Evolutionary conservation across 225 moss, liverwort and hornwort genomes (phyloP).

Genomic region (Pseudisothecium myosuroides): DNA sequence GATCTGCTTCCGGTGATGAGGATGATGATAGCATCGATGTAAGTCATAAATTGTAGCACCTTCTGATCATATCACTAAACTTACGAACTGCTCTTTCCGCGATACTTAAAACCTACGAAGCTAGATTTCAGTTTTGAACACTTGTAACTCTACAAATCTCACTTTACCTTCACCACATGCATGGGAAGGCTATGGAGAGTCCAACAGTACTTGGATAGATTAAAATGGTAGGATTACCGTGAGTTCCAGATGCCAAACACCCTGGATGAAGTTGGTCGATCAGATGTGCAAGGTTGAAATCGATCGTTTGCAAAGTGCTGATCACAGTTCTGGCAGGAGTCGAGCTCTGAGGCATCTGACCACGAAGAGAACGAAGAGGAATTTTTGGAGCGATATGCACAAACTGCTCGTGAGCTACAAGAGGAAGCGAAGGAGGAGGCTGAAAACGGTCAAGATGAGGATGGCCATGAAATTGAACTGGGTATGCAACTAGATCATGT

Average conservation of each 20-base stretch:
- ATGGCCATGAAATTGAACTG: conserved; percentile 75
- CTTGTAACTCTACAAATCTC: neutral
- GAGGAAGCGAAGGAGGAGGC: conserved; percentile 59
- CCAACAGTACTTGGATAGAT: neutral
- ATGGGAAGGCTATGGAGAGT: neutral
- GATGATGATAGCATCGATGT: conserved; percentile 29
- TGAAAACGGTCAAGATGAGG: conserved; percentile 79
- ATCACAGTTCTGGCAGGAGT: conserved; percentile 18
- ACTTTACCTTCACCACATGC: no score
- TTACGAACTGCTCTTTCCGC: neutral
- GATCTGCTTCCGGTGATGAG: conserved; percentile 20
- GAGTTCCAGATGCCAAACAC: neutral
- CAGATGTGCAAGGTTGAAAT: neutral
- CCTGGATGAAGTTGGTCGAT: neutral
- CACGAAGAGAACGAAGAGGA: conserved; percentile 70
- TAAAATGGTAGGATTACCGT: no score
- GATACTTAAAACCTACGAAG: neutral
- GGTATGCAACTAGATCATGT: conserved; percentile 11
- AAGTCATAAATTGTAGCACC: neutral
- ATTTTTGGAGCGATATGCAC: conserved; percentile 56
- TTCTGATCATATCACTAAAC: neutral
- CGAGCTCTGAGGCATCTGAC: conserved; percentile 38
- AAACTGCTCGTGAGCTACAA: conserved; percentile 65
- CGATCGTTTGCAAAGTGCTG: neutral
- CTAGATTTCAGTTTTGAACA: neutral